Conservation (phyloP, 768 basidiomycete species). For the Kwoniella dejecticola region DNA sequence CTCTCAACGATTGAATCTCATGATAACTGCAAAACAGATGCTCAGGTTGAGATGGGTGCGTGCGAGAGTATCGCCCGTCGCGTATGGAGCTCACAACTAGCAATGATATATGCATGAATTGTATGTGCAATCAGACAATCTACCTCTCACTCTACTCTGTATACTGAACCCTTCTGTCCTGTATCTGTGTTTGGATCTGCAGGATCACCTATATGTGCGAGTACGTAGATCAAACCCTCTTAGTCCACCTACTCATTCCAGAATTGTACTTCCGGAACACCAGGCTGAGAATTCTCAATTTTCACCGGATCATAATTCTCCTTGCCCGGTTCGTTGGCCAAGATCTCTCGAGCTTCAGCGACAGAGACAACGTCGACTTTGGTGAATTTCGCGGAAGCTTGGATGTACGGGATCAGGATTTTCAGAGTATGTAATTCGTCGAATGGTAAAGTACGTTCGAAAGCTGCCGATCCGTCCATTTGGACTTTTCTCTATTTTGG, state of each 20-base stretch:
- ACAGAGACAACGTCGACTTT: constrained; percentile 64
- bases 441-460: constrained; percentile 79
- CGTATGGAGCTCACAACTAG: no score
- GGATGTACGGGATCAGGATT: constrained; percentile 77
- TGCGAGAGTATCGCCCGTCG: no score
- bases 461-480: constrained; percentile 65
- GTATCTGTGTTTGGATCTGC: no score
- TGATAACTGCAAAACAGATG: no score
- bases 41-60: no score
- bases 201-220: no score
- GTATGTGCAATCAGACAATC: no score
- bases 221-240: not conserved
- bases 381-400: constrained; percentile 59
- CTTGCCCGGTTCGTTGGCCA: constrained; percentile 58
- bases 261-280: constrained; percentile 81
- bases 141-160: no score
- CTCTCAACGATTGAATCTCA: no score
- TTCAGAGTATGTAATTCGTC: constrained; percentile 72
- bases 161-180: no score
- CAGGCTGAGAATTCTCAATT: constrained; percentile 82
- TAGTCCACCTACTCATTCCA: constrained; percentile 60
- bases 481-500: constrained; percentile 56
- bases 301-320: constrained; percentile 69
- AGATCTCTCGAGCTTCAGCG: constrained; percentile 70
- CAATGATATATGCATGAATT: no score